Evolutionary conservation across 495 filamentous ascomycete genomes (phyloP).

Genomic region (Parathielavia appendiculata): DNA sequence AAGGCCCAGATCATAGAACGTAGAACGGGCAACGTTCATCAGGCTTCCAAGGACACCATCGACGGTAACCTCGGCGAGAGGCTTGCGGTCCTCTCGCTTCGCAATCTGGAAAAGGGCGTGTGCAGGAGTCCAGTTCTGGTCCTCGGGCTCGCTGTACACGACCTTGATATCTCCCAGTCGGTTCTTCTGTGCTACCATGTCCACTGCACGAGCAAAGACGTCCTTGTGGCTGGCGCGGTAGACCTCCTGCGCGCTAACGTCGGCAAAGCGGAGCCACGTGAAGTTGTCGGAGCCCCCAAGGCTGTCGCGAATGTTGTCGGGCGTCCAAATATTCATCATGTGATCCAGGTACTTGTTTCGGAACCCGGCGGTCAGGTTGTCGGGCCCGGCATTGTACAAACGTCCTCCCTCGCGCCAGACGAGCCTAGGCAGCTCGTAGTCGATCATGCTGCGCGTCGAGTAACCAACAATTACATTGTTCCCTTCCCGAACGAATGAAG

Average conservation of each 20-base stretch:
- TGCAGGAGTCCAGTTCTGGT: constrained; percentile 58
- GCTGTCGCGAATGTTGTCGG: constrained; percentile 65
- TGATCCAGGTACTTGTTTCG: constrained; percentile 65
- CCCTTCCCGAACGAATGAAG: constrained; percentile 88
- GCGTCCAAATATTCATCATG: constrained; percentile 82
- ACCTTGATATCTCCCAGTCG: constrained; percentile 45
- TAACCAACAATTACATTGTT: constrained; percentile 73
- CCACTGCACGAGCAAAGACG: constrained; percentile 56
- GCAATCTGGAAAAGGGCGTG: constrained; percentile 79
- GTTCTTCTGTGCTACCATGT: constrained; percentile 48
- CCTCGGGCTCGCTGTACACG: constrained; percentile 42
- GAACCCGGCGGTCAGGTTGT: constrained; percentile 73
- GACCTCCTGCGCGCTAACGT: constrained; percentile 68
- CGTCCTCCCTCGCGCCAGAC: constrained; percentile 72
- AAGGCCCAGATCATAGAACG: constrained; percentile 65
- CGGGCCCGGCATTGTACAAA: constrained; percentile 66
- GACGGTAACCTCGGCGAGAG: constrained; percentile 63
- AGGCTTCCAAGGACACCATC: constrained; percentile 70
- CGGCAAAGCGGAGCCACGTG: constrained; percentile 85
- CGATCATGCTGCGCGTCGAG: constrained; percentile 79
- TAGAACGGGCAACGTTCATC: constrained; percentile 67
- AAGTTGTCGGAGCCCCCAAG: constrained; percentile 59
- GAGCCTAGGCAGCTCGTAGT: constrained; percentile 74
- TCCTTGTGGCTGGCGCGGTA: constrained; percentile 54
- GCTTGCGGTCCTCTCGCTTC: constrained; percentile 59